Evolutionary conservation across 495 filamentous ascomycete species (phyloP).

Genomic region (Penicillium robsamsonii): DNA sequence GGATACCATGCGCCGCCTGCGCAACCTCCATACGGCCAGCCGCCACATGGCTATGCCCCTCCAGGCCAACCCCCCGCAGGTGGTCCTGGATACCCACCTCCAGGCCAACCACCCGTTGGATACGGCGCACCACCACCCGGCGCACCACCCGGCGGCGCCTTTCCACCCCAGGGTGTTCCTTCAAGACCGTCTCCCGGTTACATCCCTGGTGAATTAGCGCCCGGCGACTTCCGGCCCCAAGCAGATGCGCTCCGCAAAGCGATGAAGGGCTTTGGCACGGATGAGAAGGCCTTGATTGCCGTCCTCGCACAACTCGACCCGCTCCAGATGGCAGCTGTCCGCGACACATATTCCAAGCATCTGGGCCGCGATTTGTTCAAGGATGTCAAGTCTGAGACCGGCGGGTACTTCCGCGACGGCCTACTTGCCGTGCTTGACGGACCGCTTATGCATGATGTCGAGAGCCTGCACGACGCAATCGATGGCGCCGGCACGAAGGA

Average conservation of each 20-base stretch:
- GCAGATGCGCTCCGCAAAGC: constrained; percentile 70
- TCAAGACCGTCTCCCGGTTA: constrained; percentile 62
- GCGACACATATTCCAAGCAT: constrained; percentile 58
- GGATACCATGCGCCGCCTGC: constrained; percentile 25
- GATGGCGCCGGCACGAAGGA: constrained; percentile 84
- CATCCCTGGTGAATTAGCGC: constrained; percentile 57
- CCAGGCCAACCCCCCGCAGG: constrained; percentile 41
- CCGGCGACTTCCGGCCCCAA: constrained; percentile 61
- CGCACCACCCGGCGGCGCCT: constrained; percentile 30
- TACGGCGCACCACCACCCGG: constrained; percentile 41
- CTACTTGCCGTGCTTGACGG: constrained; percentile 73
- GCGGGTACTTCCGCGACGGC: constrained; percentile 66
- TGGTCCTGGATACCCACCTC: constrained; percentile 40
- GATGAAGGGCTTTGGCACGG: constrained; percentile 90
- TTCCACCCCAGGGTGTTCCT: constrained; percentile 35
- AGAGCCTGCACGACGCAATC: constrained; percentile 63
- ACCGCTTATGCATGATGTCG: constrained; percentile 68
- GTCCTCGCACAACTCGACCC: constrained; percentile 67
- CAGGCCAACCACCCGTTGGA: constrained; percentile 25
- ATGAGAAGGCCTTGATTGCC: constrained; percentile 70
- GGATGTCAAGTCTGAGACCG: constrained; percentile 73
- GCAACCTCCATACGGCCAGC: constrained; percentile 27
- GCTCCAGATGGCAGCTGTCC: constrained; percentile 66
- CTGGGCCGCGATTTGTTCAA: constrained; percentile 65
- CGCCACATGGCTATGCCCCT: constrained; percentile 26